These are phyloP conservation scores for Apiotrichum veenhuisii DNA, from an alignment of 1,284 basidiomycete genomes.

Conservation along the genomic window DNA sequence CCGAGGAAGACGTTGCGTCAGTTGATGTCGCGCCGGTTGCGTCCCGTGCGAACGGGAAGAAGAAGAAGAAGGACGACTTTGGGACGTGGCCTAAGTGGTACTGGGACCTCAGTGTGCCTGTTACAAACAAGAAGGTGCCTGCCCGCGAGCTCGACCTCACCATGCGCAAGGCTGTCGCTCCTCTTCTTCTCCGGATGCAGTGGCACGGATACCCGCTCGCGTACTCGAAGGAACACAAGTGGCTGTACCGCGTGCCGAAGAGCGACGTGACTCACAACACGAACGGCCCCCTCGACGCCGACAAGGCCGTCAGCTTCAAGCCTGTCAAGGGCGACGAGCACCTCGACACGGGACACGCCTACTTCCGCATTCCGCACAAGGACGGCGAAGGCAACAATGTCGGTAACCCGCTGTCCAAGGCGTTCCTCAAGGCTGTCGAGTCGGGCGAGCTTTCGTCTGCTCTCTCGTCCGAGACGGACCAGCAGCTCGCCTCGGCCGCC, in stretches of 20 bases:
- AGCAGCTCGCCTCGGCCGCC: slow-evolving; percentile 64
- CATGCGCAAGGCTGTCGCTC: slow-evolving; percentile 75
- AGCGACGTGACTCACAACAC: slow-evolving; percentile 57
- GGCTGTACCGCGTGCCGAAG: slow-evolving; percentile 75
- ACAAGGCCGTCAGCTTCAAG: slow-evolving; percentile 21
- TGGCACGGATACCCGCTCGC: slow-evolving; percentile 87
- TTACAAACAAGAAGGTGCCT: slow-evolving; percentile 28
- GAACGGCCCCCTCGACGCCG: slow-evolving; percentile 53
- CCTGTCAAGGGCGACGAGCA: slow-evolving; percentile 19
- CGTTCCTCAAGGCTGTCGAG: slow-evolving; percentile 82
- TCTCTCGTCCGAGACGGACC: slow-evolving; percentile 39
- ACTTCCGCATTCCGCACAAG: slow-evolving; percentile 93
- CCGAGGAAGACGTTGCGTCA: background rate
- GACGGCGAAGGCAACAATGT: slow-evolving; percentile 93
- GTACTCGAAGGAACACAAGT: slow-evolving; percentile 83
- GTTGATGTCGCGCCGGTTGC: background rate
- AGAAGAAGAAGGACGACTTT: slow-evolving; percentile 2
- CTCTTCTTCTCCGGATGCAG: slow-evolving; percentile 77
- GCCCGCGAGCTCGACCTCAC: slow-evolving; percentile 71
- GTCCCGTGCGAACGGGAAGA: background rate
- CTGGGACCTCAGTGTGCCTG: slow-evolving; percentile 68
- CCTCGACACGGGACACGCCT: slow-evolving; percentile 45
- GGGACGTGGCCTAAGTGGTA: slow-evolving; percentile 85
- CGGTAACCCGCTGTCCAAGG: slow-evolving; percentile 84
- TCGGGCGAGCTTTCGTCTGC: slow-evolving; percentile 68